These are phyloP conservation scores for Globisporangium perplexum DNA, from an alignment of 352 stramenopile genomes.

Conservation along the genomic window DNA sequence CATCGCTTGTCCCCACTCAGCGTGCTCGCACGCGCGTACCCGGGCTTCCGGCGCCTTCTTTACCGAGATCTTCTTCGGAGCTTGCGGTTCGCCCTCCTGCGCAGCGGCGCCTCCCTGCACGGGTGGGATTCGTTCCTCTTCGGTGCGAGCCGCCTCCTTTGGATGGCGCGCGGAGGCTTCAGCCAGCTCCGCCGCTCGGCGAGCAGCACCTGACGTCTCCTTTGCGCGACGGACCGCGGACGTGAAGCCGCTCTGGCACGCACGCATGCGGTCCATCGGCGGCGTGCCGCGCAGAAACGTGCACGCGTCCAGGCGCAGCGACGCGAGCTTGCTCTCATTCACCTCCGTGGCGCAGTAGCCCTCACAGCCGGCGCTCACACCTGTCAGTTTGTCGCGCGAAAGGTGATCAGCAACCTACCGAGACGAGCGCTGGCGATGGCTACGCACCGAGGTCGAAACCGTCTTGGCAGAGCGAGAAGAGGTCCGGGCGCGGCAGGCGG, in stretches of 20 bases:
- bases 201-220: constrained; percentile 9
- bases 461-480: constrained; percentile 47
- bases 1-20: background rate
- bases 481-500: constrained; percentile 34
- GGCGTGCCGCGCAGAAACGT: constrained; percentile 27
- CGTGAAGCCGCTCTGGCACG: constrained; percentile 39
- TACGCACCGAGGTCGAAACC: constrained; percentile 24
- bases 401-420: background rate
- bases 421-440: too few species aligned
- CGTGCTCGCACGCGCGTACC: background rate
- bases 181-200: background rate
- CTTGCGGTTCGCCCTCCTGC: background rate
- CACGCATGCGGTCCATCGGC: constrained; percentile 30
- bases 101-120: background rate
- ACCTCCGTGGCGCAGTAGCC: constrained; percentile 25
- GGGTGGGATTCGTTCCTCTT: constrained; percentile 1
- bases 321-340: constrained; percentile 21
- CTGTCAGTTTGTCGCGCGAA: too few species aligned
- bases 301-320: constrained; percentile 39
- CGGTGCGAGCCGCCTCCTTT: background rate
- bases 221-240: constrained; percentile 29
- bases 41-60: constrained; percentile 30
- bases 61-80: constrained; percentile 19
- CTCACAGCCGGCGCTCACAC: constrained; percentile 29
- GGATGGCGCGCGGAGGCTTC: background rate